phyloP scores from a whole-genome alignment of 2,329 filamentous ascomycete species.

The Colletotrichum gigasporum region DNA sequence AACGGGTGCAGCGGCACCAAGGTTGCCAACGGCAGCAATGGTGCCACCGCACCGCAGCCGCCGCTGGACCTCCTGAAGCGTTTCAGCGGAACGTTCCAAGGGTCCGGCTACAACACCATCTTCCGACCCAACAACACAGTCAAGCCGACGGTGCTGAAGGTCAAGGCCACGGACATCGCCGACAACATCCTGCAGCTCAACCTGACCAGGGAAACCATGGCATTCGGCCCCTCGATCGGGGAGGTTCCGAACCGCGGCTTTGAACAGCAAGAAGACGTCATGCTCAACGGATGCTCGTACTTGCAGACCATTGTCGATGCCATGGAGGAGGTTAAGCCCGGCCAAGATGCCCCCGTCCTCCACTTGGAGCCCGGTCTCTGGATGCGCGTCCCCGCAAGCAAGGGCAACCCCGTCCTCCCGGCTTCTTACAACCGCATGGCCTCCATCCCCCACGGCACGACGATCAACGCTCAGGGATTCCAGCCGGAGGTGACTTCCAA shows the following conservation, averaged over 20 bases:
- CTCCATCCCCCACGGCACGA: constrained; percentile 53
- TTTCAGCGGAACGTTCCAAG: constrained; percentile 41
- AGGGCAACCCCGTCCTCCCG: constrained; percentile 26
- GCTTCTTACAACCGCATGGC: constrained; percentile 48
- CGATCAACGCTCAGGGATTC: constrained; percentile 50
- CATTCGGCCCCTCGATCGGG: constrained; percentile 43
- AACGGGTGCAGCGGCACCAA: background rate
- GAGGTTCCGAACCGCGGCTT: constrained; percentile 49
- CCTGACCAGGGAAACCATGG: constrained; percentile 45
- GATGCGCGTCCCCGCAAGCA: constrained; percentile 46
- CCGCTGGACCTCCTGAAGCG: constrained; percentile 35
- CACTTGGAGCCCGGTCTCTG: constrained; percentile 53
- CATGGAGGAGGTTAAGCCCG: constrained; percentile 37
- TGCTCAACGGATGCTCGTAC: constrained; percentile 47
- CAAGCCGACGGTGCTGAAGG: constrained; percentile 32
- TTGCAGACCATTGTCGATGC: constrained; percentile 46
- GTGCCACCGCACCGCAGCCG: background rate
- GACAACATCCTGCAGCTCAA: constrained; percentile 49
- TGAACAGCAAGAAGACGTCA: constrained; percentile 42
- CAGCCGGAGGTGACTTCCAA: constrained; percentile 27
- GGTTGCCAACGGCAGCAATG: background rate
- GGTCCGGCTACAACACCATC: constrained; percentile 49
- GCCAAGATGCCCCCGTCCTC: constrained; percentile 40
- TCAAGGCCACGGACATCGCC: constrained; percentile 21
- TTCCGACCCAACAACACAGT: constrained; percentile 44